Percentiles rank a stretch among this genome's conserved stretches.
Evolutionary conservation across 2,329 filamentous ascomycete species (phyloP).

Genomic region (Didymosphaeria variabile): DNA sequence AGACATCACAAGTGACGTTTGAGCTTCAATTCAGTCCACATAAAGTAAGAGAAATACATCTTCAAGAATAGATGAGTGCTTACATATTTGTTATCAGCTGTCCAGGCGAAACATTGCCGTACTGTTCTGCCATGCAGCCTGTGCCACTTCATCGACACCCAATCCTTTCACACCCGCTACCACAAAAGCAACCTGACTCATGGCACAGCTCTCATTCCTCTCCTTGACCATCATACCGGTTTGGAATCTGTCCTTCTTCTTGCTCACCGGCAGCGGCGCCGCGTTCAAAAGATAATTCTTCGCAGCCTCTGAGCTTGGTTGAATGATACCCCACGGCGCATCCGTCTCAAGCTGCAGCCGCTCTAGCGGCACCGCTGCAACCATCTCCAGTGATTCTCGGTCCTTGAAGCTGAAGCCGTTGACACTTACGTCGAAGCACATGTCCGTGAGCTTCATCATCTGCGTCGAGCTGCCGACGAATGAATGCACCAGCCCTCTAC

Average conservation of each 20-base stretch:
- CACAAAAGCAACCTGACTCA: slow-evolving; percentile 58
- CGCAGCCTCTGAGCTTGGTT: slow-evolving; percentile 46
- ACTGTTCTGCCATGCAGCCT: slow-evolving; percentile 52
- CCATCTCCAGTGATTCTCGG: slow-evolving; percentile 54
- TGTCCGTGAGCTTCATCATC: slow-evolving; percentile 50
- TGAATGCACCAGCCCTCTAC: slow-evolving; percentile 51
- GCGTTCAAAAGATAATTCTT: slow-evolving; percentile 55
- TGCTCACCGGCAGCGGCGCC: slow-evolving; percentile 50
- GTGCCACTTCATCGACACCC: slow-evolving; percentile 54
- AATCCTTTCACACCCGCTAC: slow-evolving; percentile 60
- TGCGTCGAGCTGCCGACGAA: slow-evolving; percentile 53
- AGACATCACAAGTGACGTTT: too few relatives aligned
- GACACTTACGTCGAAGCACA: slow-evolving; percentile 58
- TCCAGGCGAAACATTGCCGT: background rate
- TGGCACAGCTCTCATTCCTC: slow-evolving; percentile 61
- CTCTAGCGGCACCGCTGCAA: slow-evolving; percentile 51
- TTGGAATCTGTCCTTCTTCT: slow-evolving; percentile 62
- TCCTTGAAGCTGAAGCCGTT: slow-evolving; percentile 60
- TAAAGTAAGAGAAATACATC: too few relatives aligned
- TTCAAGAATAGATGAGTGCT: too few relatives aligned
- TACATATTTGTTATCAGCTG: background rate
- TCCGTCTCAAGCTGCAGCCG: slow-evolving; percentile 59
- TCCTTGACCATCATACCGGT: slow-evolving; percentile 59
- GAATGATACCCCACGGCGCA: slow-evolving; percentile 59
- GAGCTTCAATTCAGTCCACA: too few relatives aligned